These are phyloP conservation scores for Aegilops tauschii DNA, from an alignment of 176 grass and related monocot species.

Conservation along the genomic window DNA sequence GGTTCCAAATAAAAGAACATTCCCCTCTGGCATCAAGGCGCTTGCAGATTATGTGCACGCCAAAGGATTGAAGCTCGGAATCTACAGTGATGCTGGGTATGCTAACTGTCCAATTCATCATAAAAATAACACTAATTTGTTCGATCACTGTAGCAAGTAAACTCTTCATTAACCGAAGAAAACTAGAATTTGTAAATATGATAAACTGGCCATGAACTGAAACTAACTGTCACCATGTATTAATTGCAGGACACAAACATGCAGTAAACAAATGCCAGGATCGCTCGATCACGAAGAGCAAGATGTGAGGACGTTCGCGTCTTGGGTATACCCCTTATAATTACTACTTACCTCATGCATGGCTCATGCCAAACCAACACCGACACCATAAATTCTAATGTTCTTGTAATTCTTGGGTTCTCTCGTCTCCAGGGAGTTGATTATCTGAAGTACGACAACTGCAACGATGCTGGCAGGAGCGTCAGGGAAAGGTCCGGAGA, in stretches of 20 bases:
- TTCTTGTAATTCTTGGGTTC: conserved; percentile 5
- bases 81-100: conserved; percentile 94
- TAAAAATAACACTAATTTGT: neutral
- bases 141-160: neutral
- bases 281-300: conserved; percentile 87
- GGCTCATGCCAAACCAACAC: neutral
- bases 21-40: conserved; percentile 83
- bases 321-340: conserved; percentile 50
- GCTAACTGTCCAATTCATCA: conserved; percentile 31
- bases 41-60: conserved; percentile 88
- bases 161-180: neutral
- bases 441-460: conserved; percentile 98
- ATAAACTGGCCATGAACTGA: neutral
- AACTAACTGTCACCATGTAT: neutral
- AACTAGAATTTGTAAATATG: neutral
- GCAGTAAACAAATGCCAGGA: conserved; percentile 76
- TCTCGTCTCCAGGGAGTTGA: conserved; percentile 57
- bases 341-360: neutral
- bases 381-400: conserved; percentile 1
- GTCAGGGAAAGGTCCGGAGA: conserved; percentile 54
- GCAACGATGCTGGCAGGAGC: conserved; percentile 54
- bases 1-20: conserved; percentile 54
- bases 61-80: conserved; percentile 82
- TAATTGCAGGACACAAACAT: conserved; percentile 56
- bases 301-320: conserved; percentile 78